Evolutionary conservation across 495 filamentous ascomycete species (phyloP), one percentile per base, ranked within the genome.

Genomic region (Hyaloscypha variabilis): DNA sequence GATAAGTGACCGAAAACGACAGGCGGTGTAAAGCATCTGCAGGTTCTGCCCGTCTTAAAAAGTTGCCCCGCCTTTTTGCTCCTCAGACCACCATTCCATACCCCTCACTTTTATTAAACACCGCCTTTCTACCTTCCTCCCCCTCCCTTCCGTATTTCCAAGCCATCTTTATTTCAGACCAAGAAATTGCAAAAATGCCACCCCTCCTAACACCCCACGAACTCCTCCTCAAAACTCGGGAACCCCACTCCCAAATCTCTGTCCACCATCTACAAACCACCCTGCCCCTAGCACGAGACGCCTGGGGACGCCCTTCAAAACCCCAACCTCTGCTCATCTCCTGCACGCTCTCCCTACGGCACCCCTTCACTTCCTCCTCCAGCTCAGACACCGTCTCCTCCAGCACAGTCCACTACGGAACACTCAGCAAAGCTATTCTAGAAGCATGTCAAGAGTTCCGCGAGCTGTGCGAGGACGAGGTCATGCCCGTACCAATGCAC

Each of bases 371-470:
- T 14, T 73, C 77, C 1, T 77, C 85, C 3, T 79, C 83, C 2
- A 64, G 72, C 0, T 61, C 66, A 21, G 85, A 89, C 71, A 64
- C 63, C 8, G 75, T 90, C 11, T 78, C 83, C 50, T 60, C 58
- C 17, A 85, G 81, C 58, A 89, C 87, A 10, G 79, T 88, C 26
- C 81, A 90, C 73, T 90, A 89, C 70, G 86, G 87, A 24, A 80
- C 63, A 26, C 72, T 89, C 23, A 83, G 81, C 72, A 87, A 88
- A 72, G 70, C 72, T 4, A 77, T 89, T 19, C 67, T 83, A 1
- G 66, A 63, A 23, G 66, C 64, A 1, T 65, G 83, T 25, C 71
- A 74, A 66, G 39, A 62, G 1, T 73, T 72, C 50, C 58, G 68
- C 24, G 11, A 55, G 2, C 31, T 66, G 21, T 54, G 42, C n/a